phyloP scores from a whole-genome alignment of 2,329 filamentous ascomycete genomes.

The Davidsoniella virescens region DNA sequence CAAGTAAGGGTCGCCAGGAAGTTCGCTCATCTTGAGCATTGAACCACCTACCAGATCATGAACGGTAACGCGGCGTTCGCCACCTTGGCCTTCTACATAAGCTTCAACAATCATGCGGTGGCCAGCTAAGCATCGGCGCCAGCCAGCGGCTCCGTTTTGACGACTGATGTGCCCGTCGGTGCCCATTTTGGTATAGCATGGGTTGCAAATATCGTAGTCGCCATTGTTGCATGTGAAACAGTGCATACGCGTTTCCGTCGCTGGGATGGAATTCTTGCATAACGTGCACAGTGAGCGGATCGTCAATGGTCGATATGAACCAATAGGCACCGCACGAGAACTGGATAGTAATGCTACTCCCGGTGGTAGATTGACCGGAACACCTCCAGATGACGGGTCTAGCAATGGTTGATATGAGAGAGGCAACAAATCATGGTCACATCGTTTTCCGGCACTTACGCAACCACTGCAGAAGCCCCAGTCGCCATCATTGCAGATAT shows the following conservation, averaged over 20 bases:
- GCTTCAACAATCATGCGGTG: slow-evolving; percentile 75
- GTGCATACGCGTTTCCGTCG: slow-evolving; percentile 56
- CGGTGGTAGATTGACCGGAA: slow-evolving; percentile 21
- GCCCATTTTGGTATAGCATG: slow-evolving; percentile 59
- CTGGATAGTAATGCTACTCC: slow-evolving; percentile 33
- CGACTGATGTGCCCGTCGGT: slow-evolving; percentile 46
- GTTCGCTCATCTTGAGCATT: slow-evolving; percentile 32
- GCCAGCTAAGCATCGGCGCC: slow-evolving; percentile 64
- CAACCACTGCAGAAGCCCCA: slow-evolving; percentile 90
- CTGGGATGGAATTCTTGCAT: slow-evolving; percentile 56
- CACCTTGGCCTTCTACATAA: slow-evolving; percentile 52
- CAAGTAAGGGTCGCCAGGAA: not conserved
- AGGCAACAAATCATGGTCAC: slow-evolving; percentile 67
- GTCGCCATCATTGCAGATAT: slow-evolving; percentile 73
- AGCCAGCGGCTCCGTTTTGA: slow-evolving; percentile 65
- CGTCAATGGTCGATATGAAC: slow-evolving; percentile 48
- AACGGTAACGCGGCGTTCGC: slow-evolving; percentile 50
- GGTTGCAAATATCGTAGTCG: slow-evolving; percentile 74
- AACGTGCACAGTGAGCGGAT: slow-evolving; percentile 67
- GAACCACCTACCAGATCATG: slow-evolving; percentile 64
- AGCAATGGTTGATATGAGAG: slow-evolving; percentile 42
- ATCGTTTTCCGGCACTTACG: slow-evolving; percentile 66
- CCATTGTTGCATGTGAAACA: slow-evolving; percentile 57
- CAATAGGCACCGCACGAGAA: slow-evolving; percentile 28
- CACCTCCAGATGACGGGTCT: slow-evolving; percentile 12